phyloP scores from a whole-genome alignment of 2,329 filamentous ascomycete genomes.

The Aspergillaceae sp. region DNA sequence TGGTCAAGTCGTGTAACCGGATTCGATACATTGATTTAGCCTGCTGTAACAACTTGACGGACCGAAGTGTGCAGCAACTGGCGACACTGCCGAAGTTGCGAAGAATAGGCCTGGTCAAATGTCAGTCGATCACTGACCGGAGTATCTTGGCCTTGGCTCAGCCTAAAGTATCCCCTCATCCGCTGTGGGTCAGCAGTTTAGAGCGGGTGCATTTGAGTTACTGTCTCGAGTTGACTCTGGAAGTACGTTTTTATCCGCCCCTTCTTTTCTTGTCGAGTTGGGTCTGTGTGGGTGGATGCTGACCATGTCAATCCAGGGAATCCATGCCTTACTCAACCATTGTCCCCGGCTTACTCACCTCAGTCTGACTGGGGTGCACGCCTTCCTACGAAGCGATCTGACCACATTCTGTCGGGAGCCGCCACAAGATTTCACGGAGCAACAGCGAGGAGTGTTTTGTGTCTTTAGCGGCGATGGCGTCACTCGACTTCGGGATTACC shows the following conservation, averaged over 20 bases:
- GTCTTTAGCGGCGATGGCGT: slow-evolving; percentile 92
- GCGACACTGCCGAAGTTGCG: slow-evolving; percentile 86
- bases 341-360: slow-evolving; percentile 90
- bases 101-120: slow-evolving; percentile 92
- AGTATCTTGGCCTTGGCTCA: slow-evolving; percentile 79
- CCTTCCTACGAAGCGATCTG: slow-evolving; percentile 78
- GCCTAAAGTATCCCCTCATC: slow-evolving; percentile 46
- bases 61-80: slow-evolving; percentile 73
- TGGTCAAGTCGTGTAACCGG: slow-evolving; percentile 79
- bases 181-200: slow-evolving; percentile 58
- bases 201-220: slow-evolving; percentile 96
- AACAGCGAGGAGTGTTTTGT: slow-evolving; percentile 92
- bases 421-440: slow-evolving; percentile 84
- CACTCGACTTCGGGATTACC: slow-evolving; percentile 62
- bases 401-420: slow-evolving; percentile 79
- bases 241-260: slow-evolving; percentile 46
- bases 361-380: slow-evolving; percentile 85
- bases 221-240: slow-evolving; percentile 73
- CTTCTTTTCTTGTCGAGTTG: background rate
- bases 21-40: slow-evolving; percentile 96
- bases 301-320: slow-evolving; percentile 54
- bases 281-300: background rate
- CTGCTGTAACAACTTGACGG: slow-evolving; percentile 85
- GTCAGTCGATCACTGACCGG: slow-evolving; percentile 76
- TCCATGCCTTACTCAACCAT: slow-evolving; percentile 77